phyloP scores from a whole-genome alignment of 1,139 yeast genomes.

The Schwanniomyces etchellsii region DNA sequence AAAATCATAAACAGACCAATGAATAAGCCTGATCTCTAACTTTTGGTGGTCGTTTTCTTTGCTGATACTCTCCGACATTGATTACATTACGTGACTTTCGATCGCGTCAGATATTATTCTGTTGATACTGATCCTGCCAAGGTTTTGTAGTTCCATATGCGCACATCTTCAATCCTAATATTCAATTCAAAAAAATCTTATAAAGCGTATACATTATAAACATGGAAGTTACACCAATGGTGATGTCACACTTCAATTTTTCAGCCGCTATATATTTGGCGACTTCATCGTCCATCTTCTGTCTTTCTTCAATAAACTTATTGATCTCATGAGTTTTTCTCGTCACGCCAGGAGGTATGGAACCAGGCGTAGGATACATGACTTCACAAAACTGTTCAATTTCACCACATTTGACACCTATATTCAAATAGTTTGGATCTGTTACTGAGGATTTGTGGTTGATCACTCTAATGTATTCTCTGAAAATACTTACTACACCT shows the following conservation, averaged over 20 bases:
- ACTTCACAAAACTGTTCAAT: constrained; percentile 80
- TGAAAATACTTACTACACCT: constrained; percentile 73
- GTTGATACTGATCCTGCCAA: too few relatives aligned
- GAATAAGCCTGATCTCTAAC: constrained; percentile 18
- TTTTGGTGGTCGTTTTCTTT: too few relatives aligned
- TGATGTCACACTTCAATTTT: constrained; percentile 17
- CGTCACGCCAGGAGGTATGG: constrained; percentile 28
- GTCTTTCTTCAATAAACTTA: constrained; percentile 21
- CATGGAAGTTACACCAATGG: too few relatives aligned
- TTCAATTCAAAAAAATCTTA: too few relatives aligned
- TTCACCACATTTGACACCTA: constrained; percentile 83
- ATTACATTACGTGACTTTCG: too few relatives aligned
- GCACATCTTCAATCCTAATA: too few relatives aligned
- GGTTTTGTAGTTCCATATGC: too few relatives aligned
- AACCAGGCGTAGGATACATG: constrained; percentile 48
- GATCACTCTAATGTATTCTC: constrained; percentile 65
- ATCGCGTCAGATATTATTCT: too few relatives aligned
- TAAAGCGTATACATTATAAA: too few relatives aligned
- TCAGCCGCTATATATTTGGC: constrained; percentile 22
- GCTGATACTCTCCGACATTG: too few relatives aligned
- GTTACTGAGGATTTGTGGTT: constrained; percentile 72
- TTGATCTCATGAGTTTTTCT: constrained; percentile 16
- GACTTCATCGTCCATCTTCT: constrained; percentile 26
- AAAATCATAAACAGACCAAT: constrained; percentile 29
- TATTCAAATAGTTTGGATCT: constrained; percentile 82